phyloP scores from a whole-genome alignment of 495 filamentous ascomycete genomes.

The Hypoxylon rickii region DNA sequence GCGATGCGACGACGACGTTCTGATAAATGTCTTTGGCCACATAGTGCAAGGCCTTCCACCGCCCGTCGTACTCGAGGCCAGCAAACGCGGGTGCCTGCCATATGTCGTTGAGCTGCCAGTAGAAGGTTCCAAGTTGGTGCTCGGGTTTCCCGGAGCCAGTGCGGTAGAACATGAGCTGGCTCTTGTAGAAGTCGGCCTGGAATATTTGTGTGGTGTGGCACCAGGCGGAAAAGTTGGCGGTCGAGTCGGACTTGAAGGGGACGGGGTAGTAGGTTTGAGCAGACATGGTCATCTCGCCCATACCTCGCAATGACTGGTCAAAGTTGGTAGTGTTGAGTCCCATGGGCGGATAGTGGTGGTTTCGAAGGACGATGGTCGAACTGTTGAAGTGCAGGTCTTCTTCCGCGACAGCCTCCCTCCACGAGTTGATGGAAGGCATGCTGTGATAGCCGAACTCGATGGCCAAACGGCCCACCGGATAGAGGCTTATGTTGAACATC shows the following conservation, averaged over 20 bases:
- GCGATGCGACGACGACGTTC: slow-evolving; percentile 64
- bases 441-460: slow-evolving; percentile 71
- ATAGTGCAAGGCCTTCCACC: slow-evolving; percentile 70
- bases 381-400: slow-evolving; percentile 65
- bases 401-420: slow-evolving; percentile 58
- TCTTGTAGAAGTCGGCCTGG: slow-evolving; percentile 69
- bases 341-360: slow-evolving; percentile 67
- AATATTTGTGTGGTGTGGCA: slow-evolving; percentile 69
- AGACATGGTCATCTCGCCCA: slow-evolving; percentile 68
- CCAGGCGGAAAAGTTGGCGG: slow-evolving; percentile 73
- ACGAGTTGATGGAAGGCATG: slow-evolving; percentile 68
- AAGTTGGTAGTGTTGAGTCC: slow-evolving; percentile 54
- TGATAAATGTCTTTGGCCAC: slow-evolving; percentile 64
- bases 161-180: slow-evolving; percentile 68
- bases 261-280: slow-evolving; percentile 64
- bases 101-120: slow-evolving; percentile 74
- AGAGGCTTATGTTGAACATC: slow-evolving; percentile 60
- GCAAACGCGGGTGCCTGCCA: slow-evolving; percentile 74
- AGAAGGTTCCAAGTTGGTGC: slow-evolving; percentile 65
- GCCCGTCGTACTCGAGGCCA: slow-evolving; percentile 64
- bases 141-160: slow-evolving; percentile 63
- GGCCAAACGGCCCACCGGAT: slow-evolving; percentile 67
- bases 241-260: slow-evolving; percentile 59
- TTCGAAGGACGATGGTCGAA: slow-evolving; percentile 61
- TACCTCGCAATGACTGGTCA: slow-evolving; percentile 49